These are phyloP conservation scores for Massarina eburnea DNA, from an alignment of 2,329 filamentous ascomycete genomes.

Conservation along the genomic window DNA sequence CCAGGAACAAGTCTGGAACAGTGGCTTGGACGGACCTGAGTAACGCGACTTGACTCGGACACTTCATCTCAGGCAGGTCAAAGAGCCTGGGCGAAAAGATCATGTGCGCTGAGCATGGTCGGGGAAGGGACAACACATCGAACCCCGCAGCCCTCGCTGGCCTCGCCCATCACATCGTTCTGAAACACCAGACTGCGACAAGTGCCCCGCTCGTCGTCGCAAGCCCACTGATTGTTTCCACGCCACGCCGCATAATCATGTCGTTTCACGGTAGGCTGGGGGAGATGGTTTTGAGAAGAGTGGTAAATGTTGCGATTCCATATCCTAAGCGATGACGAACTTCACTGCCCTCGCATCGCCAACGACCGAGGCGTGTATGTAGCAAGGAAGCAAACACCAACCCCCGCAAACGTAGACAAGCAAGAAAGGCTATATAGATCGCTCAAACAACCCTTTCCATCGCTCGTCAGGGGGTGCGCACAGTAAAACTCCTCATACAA, in stretches of 20 bases:
- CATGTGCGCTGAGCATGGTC: no score
- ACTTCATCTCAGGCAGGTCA: no score
- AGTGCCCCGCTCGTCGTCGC: not conserved
- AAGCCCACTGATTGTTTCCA: not conserved
- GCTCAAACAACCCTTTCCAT: slow-evolving; percentile 15
- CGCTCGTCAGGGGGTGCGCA: slow-evolving; percentile 18
- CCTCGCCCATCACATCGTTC: no score
- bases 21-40: no score
- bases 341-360: slow-evolving; percentile 36
- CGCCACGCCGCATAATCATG: no score
- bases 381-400: slow-evolving; percentile 25
- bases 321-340: slow-evolving; percentile 27
- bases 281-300: not conserved
- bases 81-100: no score
- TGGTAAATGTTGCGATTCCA: slow-evolving; percentile 36
- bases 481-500: slow-evolving; percentile 36
- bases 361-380: slow-evolving; percentile 36
- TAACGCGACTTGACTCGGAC: no score
- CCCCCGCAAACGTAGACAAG: slow-evolving; percentile 24
- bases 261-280: not conserved
- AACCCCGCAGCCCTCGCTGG: no score
- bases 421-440: slow-evolving; percentile 31
- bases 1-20: no score
- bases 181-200: not conserved
- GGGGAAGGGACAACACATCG: no score